phyloP scores from a whole-genome alignment of 306 rosid genomes.

The Styphnolobium japonicum region DNA sequence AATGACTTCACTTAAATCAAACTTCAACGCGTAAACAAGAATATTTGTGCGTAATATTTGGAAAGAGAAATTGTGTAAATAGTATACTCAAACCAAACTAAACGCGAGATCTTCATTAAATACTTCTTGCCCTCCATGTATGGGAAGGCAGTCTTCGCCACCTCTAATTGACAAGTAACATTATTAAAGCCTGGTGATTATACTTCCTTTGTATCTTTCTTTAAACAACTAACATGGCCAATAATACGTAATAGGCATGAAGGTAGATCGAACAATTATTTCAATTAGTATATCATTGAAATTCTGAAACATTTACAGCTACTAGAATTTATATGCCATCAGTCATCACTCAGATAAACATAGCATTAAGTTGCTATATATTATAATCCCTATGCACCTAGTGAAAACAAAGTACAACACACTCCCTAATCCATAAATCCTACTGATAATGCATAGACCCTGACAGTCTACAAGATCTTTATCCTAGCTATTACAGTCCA shows the following conservation, averaged over 20 bases:
- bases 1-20: too few relatives aligned
- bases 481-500: conserved; percentile 19
- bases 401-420: background rate
- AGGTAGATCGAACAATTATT: background rate
- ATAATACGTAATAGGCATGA: background rate
- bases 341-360: background rate
- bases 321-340: conserved; percentile 7
- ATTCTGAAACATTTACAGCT: conserved; percentile 25
- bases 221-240: background rate
- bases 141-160: too few relatives aligned
- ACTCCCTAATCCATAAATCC: conserved; percentile 5
- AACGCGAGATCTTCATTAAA: too few relatives aligned
- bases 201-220: too few relatives aligned
- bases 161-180: too few relatives aligned
- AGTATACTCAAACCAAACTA: too few relatives aligned
- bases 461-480: conserved; percentile 15
- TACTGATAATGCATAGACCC: conserved; percentile 8
- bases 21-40: too few relatives aligned
- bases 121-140: too few relatives aligned
- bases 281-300: conserved; percentile 1
- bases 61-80: too few relatives aligned
- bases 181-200: too few relatives aligned
- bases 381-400: background rate
- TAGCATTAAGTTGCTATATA: conserved; percentile 8
- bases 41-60: too few relatives aligned